Conservation (phyloP, 169 alveolate genomes). For the Plasmodium berghei region DNA sequence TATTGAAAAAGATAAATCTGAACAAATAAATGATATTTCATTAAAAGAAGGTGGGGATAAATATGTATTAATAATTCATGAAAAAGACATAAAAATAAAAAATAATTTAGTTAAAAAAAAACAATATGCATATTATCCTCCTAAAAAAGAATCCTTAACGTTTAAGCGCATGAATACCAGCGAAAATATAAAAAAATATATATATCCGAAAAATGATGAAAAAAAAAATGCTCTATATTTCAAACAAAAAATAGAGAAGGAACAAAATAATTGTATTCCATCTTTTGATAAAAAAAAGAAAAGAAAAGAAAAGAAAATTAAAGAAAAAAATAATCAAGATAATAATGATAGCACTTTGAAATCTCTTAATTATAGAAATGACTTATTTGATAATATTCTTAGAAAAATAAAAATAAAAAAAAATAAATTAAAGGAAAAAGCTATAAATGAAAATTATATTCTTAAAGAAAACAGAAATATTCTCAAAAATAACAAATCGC, state of each 20-base stretch:
- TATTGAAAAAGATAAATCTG: too few relatives aligned
- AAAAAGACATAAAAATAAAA: too few relatives aligned
- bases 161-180: not conserved
- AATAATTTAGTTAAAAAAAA: too few relatives aligned
- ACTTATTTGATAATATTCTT: conserved; percentile 5
- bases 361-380: conserved; percentile 14
- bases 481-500: too few relatives aligned
- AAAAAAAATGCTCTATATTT: not conserved
- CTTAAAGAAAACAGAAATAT: not conserved
- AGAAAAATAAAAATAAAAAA: conserved; percentile 32
- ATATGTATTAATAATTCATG: too few relatives aligned
- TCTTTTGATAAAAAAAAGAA: conserved; percentile 3
- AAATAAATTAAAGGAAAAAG: not conserved
- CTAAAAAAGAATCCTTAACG: too few relatives aligned
- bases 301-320: not conserved
- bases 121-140: too few relatives aligned
- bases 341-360: not conserved
- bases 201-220: not conserved
- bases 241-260: not conserved
- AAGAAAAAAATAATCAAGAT: not conserved
- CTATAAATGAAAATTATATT: conserved; percentile 7
- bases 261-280: not conserved
- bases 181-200: not conserved
- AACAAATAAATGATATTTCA: too few relatives aligned
- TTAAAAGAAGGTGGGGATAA: too few relatives aligned